A percentile compares a stretch with the other conserved stretches of the same genome.
Evolutionary conservation across 2,329 filamentous ascomycete species (phyloP).

Genomic region (Cladorrhinum sp.): DNA sequence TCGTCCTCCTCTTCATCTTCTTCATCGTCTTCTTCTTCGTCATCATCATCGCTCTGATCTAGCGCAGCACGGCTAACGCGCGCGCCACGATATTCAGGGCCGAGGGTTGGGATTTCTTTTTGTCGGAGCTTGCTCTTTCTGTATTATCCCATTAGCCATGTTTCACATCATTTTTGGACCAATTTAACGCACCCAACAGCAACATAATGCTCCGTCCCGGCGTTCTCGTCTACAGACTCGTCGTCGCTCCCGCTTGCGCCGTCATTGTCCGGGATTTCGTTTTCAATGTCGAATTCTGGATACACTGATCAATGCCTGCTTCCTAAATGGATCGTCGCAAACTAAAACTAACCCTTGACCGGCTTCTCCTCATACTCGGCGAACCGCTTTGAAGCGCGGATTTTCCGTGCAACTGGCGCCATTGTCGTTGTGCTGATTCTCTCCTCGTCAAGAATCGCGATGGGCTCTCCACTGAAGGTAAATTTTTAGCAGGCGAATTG

Average conservation of each 20-base stretch:
- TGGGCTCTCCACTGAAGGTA: neutral
- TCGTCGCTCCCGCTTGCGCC: constrained; percentile 46
- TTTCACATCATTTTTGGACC: constrained; percentile 6
- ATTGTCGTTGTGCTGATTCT: constrained; percentile 37
- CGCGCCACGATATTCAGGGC: constrained; percentile 76
- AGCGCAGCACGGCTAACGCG: constrained; percentile 68
- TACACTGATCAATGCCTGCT: too few relatives aligned
- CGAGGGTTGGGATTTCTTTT: constrained; percentile 65
- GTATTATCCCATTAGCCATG: constrained; percentile 16
- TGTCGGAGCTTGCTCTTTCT: constrained; percentile 82
- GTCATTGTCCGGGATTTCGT: constrained; percentile 54
- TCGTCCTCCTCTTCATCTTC: constrained; percentile 45
- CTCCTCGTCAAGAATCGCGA: constrained; percentile 13
- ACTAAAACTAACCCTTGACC: constrained; percentile 54
- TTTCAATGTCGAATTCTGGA: constrained; percentile 79
- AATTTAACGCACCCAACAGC: constrained; percentile 57
- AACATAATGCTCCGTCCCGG: constrained; percentile 79
- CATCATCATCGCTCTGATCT: constrained; percentile 36
- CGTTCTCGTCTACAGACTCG: constrained; percentile 31
- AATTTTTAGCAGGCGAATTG: constrained; percentile 26
- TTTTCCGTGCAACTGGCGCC: constrained; percentile 39
- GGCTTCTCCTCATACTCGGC: constrained; percentile 60
- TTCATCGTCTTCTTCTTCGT: constrained; percentile 46
- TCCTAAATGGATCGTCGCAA: too few relatives aligned
- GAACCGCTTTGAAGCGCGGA: constrained; percentile 57